phyloP scores from a whole-genome alignment of 2,329 filamentous ascomycete species.

The Neonectria neomacrospora region DNA sequence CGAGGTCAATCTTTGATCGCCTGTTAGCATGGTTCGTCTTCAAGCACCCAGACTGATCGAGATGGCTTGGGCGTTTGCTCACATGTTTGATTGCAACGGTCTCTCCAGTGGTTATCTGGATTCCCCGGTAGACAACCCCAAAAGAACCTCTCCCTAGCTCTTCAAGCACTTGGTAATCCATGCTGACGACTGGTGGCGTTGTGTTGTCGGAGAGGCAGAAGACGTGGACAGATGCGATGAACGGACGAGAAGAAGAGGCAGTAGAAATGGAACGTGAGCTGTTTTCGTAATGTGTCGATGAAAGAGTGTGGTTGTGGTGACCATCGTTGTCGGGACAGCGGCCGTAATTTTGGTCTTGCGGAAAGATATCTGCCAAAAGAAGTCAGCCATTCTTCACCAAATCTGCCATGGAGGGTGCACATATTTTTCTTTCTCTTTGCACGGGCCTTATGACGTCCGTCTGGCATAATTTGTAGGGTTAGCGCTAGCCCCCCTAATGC shows the following conservation, averaged over 20 bases:
- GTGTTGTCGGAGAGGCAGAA: slow-evolving; percentile 19
- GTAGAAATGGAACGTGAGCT: background rate
- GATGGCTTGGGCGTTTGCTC: slow-evolving; percentile 50
- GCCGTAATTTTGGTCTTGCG: too few relatives aligned
- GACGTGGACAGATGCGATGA: slow-evolving; percentile 21
- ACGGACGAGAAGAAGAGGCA: slow-evolving; percentile 5
- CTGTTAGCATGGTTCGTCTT: background rate
- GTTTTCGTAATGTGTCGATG: background rate
- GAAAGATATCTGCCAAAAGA: too few relatives aligned
- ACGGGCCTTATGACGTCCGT: too few relatives aligned
- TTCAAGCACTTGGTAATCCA: slow-evolving; percentile 93
- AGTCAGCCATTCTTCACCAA: too few relatives aligned
- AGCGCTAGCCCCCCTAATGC: background rate
- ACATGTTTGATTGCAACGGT: slow-evolving; percentile 98
- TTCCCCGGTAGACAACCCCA: slow-evolving; percentile 95
- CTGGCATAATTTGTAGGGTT: too few relatives aligned
- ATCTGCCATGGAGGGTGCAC: too few relatives aligned
- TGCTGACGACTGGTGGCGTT: slow-evolving; percentile 49
- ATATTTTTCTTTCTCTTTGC: too few relatives aligned
- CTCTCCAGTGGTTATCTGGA: slow-evolving; percentile 89
- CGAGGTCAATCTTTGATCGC: slow-evolving; percentile 84
- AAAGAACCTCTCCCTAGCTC: slow-evolving; percentile 94
- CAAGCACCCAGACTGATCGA: slow-evolving; percentile 22
- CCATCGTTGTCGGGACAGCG: background rate
- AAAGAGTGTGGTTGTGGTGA: too few relatives aligned